A percentile compares a stretch with the other conserved stretches of the same genome.
Evolutionary conservation across 2,329 filamentous ascomycete genomes (phyloP).

Genomic region (Diaporthe longicolla): DNA sequence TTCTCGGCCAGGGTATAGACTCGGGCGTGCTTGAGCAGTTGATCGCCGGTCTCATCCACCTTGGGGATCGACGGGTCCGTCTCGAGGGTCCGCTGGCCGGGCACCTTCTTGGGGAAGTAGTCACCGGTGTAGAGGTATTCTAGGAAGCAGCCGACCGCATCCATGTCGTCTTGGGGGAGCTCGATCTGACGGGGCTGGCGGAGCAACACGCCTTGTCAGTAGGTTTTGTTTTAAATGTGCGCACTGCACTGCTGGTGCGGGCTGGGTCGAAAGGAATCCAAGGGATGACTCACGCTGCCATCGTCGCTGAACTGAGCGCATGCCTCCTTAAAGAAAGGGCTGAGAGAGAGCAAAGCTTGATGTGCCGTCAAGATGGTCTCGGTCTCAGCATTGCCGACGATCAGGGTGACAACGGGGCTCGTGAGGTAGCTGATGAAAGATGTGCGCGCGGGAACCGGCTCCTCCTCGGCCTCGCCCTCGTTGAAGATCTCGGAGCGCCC

Average conservation of each 20-base stretch:
- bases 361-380: conserved; percentile 81
- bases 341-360: conserved; percentile 80
- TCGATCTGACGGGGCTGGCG: conserved; percentile 75
- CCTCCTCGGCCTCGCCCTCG: conserved; percentile 51
- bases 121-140: conserved; percentile 89
- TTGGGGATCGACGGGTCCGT: conserved; percentile 74
- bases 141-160: conserved; percentile 83
- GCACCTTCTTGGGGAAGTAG: conserved; percentile 82
- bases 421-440: conserved; percentile 73
- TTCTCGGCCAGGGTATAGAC: conserved; percentile 91
- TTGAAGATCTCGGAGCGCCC: conserved; percentile 54
- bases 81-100: conserved; percentile 77
- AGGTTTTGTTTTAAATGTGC: background rate
- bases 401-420: conserved; percentile 77
- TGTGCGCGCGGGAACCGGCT: conserved; percentile 51
- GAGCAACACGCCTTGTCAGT: background rate
- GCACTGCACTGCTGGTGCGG: background rate
- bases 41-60: conserved; percentile 83
- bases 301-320: conserved; percentile 74
- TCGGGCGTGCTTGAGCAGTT: conserved; percentile 89
- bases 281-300: conserved; percentile 66
- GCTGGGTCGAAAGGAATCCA: background rate
- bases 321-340: conserved; percentile 79
- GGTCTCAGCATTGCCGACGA: conserved; percentile 73
- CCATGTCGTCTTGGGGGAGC: conserved; percentile 76